Base-by-base conservation (phyloP, 768 basidiomycete genomes). In the Amanita pallidorosea region DNA sequence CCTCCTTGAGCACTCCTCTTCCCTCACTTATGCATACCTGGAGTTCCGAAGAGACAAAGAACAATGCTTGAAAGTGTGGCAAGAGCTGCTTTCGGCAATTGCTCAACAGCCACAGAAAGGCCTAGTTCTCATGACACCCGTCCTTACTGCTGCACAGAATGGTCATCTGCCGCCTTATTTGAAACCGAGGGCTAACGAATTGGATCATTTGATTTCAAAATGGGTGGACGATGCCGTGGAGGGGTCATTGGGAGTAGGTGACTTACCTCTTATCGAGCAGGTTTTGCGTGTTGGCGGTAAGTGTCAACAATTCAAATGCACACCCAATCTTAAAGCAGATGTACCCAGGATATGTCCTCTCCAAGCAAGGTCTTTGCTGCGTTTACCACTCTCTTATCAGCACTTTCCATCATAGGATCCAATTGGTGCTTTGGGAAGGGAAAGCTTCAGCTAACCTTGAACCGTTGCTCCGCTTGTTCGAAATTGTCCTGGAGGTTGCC, bases 11-110 rank as follows among this genome's bases (percentile, higher is more conserved):
- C 54, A 63, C 1, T 72, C 72, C 1, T 72, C 76, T 0, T 45
- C 65, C 2, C 64, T 83, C 0, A 61, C 84, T 4, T 62, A 77
- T 2, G 65, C 71, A 0, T 87, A 85, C 55, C 66, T 88, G 20
- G 54, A 63, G 7, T 62, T 74, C 54, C 68, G 78, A 4, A 64
- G 69, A 17, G 55, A 63, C 8, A 60, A 70, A n/a, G 41, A 36
- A 2, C 63, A 55, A 5, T 61, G 66, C 20, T 50, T 62, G 22
- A 40, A 53, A 2, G 61, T 79, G 8, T 85, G 79, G 80, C 70
- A 70, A 41, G 58, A 63, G 2, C 63, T 84, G 15, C 68, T 88
- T 1, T 59, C 61, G 1, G 64, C 63, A 8, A 51, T 81, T 9
- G 70, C 74, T 2, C 45, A 60, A 4, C 61, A 68, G 23, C 60